Conservation (phyloP, 2,329 filamentous ascomycete genomes). For the Paracoccidioides brasiliensis region DNA sequence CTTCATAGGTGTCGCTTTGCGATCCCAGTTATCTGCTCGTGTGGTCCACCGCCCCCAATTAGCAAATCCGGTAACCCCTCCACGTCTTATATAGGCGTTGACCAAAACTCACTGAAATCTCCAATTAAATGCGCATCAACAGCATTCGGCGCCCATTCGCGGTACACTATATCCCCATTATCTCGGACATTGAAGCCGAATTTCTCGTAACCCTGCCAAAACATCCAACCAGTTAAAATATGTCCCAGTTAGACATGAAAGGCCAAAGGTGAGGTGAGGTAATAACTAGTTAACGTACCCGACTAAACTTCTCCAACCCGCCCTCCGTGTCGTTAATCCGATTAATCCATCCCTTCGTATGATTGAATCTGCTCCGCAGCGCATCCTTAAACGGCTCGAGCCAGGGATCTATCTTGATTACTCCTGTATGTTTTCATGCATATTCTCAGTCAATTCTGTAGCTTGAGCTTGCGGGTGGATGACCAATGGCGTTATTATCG, state of each 20-base stretch:
- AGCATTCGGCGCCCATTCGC: slow-evolving; percentile 94
- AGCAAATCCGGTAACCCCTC: no score
- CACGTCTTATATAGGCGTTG: background rate
- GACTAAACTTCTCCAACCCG: slow-evolving; percentile 81
- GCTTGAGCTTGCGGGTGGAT: no score
- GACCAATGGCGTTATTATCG: no score
- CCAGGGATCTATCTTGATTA: slow-evolving; percentile 78
- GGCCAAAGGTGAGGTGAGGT: background rate
- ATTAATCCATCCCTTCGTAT: slow-evolving; percentile 76
- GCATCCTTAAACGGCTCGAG: slow-evolving; percentile 71
- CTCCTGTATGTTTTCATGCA: slow-evolving; percentile 39
- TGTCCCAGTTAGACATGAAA: background rate
- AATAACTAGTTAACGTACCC: slow-evolving; percentile 41
- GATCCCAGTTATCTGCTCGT: slow-evolving; percentile 65
- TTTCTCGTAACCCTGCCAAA: slow-evolving; percentile 66
- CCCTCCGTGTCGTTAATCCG: slow-evolving; percentile 73
- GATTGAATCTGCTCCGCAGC: slow-evolving; percentile 62
- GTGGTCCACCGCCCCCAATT: background rate
- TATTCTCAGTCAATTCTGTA: no score
- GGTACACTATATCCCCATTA: slow-evolving; percentile 76
- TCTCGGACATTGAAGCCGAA: slow-evolving; percentile 73
- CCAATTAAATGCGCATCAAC: slow-evolving; percentile 73
- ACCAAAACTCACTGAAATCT: slow-evolving; percentile 75
- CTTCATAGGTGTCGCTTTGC: slow-evolving; percentile 71
- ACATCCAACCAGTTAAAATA: background rate